Percentiles rank a stretch among this genome's conserved stretches.
phyloP scores from a whole-genome alignment of 139 green algal genomes.

The Chlamydomonas sp. region DNA sequence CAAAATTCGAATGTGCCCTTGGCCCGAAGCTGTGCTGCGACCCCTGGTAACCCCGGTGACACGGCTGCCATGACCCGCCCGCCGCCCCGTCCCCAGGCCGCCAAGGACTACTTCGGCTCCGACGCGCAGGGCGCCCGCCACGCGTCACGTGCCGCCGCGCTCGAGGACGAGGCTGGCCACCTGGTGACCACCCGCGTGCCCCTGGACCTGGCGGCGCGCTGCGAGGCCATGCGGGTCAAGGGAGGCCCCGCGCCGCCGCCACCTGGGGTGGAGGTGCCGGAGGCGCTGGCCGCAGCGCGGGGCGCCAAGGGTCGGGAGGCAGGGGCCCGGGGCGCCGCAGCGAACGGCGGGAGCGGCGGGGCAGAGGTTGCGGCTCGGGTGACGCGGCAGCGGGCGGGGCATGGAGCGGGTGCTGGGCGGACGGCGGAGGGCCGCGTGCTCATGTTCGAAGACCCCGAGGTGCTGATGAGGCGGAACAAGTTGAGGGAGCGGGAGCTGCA shows the following conservation, averaged over 20 bases:
- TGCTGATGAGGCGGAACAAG: not conserved
- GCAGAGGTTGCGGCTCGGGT: not conserved
- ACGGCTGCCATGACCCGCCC: not conserved
- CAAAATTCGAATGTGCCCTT: too few relatives aligned
- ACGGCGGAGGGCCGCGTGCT: not conserved
- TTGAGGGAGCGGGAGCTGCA: conserved; percentile 6
- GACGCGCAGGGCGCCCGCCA: not conserved
- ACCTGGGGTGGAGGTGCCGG: conserved; percentile 20
- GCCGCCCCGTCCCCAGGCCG: not conserved
- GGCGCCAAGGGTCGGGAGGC: not conserved
- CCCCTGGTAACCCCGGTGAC: too few relatives aligned
- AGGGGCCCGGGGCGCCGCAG: not conserved
- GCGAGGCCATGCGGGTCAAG: conserved; percentile 55
- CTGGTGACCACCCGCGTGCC: conserved; percentile 48
- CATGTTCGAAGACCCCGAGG: conserved; percentile 19
- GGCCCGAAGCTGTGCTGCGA: too few relatives aligned
- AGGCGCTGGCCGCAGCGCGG: conserved; percentile 9
- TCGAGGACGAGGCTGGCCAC: conserved; percentile 59
- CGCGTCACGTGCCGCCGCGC: conserved; percentile 50
- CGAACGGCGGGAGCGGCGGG: not conserved
- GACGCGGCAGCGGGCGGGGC: conserved; percentile 1
- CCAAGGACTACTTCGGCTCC: conserved; percentile 1
- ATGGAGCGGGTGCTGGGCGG: not conserved
- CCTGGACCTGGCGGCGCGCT: conserved; percentile 51
- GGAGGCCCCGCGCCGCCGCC: conserved; percentile 64